Base-by-base conservation (phyloP, 208 protist genomes). In the Crithidia fasciculata region DNA sequence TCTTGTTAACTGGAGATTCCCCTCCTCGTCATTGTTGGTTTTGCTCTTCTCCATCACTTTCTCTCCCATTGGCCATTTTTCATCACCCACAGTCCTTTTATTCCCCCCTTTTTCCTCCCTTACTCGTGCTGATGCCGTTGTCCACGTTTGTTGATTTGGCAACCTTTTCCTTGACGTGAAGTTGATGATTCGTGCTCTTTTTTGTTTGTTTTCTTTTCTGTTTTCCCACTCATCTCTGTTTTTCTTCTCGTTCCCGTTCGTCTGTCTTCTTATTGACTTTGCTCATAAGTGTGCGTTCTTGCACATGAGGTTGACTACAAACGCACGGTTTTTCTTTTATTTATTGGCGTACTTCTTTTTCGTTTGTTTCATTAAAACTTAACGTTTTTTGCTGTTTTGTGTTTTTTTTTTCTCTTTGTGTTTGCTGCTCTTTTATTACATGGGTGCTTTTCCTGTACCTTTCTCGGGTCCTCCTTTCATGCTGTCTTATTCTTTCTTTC, bases 11-110 rank as follows among this genome's bases (percentile, higher is more conserved):
- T 44, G 6, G 5, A 66, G 41, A 36, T 69, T 45, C 12, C 53
- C 67, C 28, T 16, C 7, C 13, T 67, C n/a, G 6, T 67, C 39
- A 60, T 50, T 52, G 10, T 28, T 28, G 28, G 28, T 28, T 69
- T 19, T 62, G 69, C 59, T 68, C 50, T 72, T 53, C 73, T 72
- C 66, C 13, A 36, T 37, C 19, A 41, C 44, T 72, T 28, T 37
- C 40, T 50, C 12, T 57, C 4, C 4, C 54, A 28, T 16, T 8
- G 8, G 16, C n/a, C 28, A 19, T 39, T 69, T 69, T 56, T 12
- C 12, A 57, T 13, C 6, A 54, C 61, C 19, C n/a, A n/a, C n/a
- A 68, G 28, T 57, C 41, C 56, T 10, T 56, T 28, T 56, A 37
- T 40, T 39, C 40, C 15, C 37, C 41, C 40, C 63, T n/a, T 69